Conservation (phyloP, 1,284 basidiomycete genomes). For the Marasmius oreades region DNA sequence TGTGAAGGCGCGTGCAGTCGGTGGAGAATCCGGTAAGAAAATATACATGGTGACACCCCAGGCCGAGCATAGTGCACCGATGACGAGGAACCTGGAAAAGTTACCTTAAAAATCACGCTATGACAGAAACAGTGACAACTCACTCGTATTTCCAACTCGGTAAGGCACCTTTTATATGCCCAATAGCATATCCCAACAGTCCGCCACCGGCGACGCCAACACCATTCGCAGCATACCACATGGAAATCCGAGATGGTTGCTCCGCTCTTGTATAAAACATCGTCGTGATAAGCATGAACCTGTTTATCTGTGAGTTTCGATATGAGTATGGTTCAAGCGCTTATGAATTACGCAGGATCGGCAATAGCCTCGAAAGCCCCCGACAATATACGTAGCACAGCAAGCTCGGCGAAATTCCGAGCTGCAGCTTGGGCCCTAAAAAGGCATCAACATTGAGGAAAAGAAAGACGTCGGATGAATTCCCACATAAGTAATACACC, state of each 20-base stretch:
- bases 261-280: conserved; percentile 40
- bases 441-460: background rate
- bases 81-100: conserved; percentile 19
- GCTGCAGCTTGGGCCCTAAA: conserved; percentile 32
- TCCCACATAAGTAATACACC: conserved; percentile 33
- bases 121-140: background rate
- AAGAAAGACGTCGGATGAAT: background rate
- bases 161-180: conserved; percentile 19
- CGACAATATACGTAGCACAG: conserved; percentile 34
- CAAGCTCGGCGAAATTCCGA: conserved; percentile 33
- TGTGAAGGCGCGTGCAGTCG: conserved; percentile 25
- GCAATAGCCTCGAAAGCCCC: conserved; percentile 37
- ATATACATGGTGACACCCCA: conserved; percentile 22
- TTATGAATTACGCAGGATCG: conserved; percentile 24
- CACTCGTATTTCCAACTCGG: conserved; percentile 31
- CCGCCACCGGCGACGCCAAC: conserved; percentile 23
- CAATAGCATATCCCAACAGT: conserved; percentile 21
- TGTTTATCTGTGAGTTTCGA: no score
- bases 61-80: conserved; percentile 21
- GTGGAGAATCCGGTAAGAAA: conserved; percentile 28
- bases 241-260: conserved; percentile 30
- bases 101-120: background rate
- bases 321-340: no score
- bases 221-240: conserved; percentile 20
- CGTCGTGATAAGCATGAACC: conserved; percentile 30